Conservation (phyloP, 352 stramenopile species). For the Phytophthora nicotianae region DNA sequence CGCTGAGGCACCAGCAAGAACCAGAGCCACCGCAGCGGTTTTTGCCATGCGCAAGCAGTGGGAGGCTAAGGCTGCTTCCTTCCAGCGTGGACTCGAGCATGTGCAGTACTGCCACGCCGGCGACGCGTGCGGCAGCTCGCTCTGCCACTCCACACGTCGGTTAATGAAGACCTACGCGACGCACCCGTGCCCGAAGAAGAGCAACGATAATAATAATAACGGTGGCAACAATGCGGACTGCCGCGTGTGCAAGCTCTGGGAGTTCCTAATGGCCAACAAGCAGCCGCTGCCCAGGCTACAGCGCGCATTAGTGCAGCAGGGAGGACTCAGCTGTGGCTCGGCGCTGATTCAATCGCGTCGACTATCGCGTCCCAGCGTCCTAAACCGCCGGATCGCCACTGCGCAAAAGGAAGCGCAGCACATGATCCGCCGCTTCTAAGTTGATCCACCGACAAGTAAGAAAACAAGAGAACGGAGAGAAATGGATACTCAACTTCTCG, state of each 20-base stretch:
- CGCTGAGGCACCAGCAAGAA: not conserved
- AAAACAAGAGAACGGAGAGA: constrained; percentile 9
- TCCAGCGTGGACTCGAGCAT: constrained; percentile 72
- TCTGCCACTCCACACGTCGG: constrained; percentile 73
- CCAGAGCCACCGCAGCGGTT: constrained; percentile 22
- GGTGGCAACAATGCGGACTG: constrained; percentile 35
- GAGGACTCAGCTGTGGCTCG: constrained; percentile 17
- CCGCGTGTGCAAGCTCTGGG: constrained; percentile 82
- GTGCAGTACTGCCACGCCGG: constrained; percentile 56
- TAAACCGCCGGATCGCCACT: constrained; percentile 32
- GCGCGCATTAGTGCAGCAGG: constrained; percentile 19
- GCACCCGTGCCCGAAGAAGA: constrained; percentile 55
- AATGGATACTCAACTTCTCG: constrained; percentile 22
- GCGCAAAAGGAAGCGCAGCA: constrained; percentile 36
- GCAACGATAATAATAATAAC: constrained; percentile 6
- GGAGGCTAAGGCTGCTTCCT: constrained; percentile 63
- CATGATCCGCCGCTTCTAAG: constrained; percentile 40
- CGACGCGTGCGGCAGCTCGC: constrained; percentile 65
- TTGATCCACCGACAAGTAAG: constrained; percentile 3
- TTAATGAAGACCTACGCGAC: constrained; percentile 70
- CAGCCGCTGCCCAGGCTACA: constrained; percentile 19
- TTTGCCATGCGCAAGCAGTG: constrained; percentile 62
- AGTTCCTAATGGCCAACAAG: constrained; percentile 50
- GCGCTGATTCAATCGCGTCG: constrained; percentile 11
- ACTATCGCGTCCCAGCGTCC: constrained; percentile 13